Evolutionary conservation across 2,329 filamentous ascomycete genomes (phyloP), one percentile per base, ranked within the genome.

Genomic region (Neofusicoccum umdonicola): DNA sequence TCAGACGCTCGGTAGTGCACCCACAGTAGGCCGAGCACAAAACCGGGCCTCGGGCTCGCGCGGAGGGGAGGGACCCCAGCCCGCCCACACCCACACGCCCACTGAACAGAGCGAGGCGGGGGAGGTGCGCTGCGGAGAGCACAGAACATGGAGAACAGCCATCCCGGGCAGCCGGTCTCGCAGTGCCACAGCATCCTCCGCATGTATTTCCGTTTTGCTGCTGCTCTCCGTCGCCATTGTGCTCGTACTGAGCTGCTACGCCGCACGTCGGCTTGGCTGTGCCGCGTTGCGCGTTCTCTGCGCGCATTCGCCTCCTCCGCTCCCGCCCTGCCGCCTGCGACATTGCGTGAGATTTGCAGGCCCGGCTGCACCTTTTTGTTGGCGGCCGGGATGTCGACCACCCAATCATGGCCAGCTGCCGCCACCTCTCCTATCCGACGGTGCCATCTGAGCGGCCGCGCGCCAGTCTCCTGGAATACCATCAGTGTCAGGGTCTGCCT

Each of bases 1-100:
- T 58, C 22, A 58, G 54, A 34, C 4, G 19, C 27, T 57, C 52
- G 52, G 52, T 58, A 58, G 54, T 58, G 54, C 22, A 45, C 35
- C 22, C 34, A 15, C 13, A 39, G 39, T 31, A 42, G 19, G 35
- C 52, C 52, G 39, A 31, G 17, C 54, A 31, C 56, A 60, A 60
- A 60, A 47, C 42, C 42, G 27, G 56, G 56, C 12, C 42, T 13
- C 15, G 42, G 56, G 56, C 27, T 45, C 41, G 41, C 56, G 42
- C 56, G 51, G 35, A 37, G 42, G 8, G 56, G 41, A 35, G 9
- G n/a, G 17, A 8, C 19, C 45, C 45, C 45, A 27, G 17, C 45
- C 9, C 7, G 27, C 45, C 45, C 7, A 48, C 27, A 22, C 45
- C 45, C 7, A 48, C 27, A 22, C 35, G 27, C 27, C 27, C 27